A percentile compares a stretch with the other conserved stretches of the same genome.
Evolutionary conservation across 1,139 yeast genomes (phyloP).

Genomic region (Protomyces arabidopsidicola): DNA sequence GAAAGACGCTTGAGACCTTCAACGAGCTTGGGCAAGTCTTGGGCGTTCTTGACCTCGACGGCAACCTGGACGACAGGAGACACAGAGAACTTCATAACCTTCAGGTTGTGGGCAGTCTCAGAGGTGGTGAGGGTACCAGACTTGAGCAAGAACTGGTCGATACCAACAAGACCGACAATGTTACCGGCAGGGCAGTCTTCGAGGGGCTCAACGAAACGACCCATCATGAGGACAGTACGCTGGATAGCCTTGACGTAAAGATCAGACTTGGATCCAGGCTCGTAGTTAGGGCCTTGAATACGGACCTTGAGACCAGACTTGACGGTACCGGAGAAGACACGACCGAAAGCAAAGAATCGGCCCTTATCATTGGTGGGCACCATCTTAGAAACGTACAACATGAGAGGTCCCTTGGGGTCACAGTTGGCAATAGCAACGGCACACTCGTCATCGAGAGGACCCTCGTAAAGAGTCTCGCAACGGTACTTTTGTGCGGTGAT

Average conservation of each 20-base stretch:
- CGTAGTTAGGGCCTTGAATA: constrained; percentile 99
- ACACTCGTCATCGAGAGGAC: constrained; percentile 92
- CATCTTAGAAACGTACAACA: constrained; percentile 99
- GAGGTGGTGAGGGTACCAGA: constrained; percentile 98
- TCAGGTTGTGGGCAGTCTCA: constrained; percentile 97
- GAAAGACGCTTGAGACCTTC: constrained; percentile 99
- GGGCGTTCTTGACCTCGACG: constrained; percentile 99
- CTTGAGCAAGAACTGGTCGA: constrained; percentile 98
- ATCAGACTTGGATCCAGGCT: constrained; percentile 97
- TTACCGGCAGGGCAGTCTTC: constrained; percentile 99
- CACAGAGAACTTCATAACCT: constrained; percentile 99
- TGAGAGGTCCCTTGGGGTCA: constrained; percentile 97
- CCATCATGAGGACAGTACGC: constrained; percentile 99
- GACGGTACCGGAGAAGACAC: constrained; percentile 99
- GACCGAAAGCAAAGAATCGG: constrained; percentile 99
- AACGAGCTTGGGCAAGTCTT: constrained; percentile 98
- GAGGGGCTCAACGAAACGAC: constrained; percentile 95
- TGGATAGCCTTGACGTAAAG: constrained; percentile 95
- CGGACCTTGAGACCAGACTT: constrained; percentile 98
- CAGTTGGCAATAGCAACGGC: constrained; percentile 94
- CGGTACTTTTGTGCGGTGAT: constrained; percentile 98
- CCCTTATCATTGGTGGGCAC: constrained; percentile 99
- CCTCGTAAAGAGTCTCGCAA: constrained; percentile 99
- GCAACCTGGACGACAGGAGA: constrained; percentile 99
- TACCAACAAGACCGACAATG: constrained; percentile 99